phyloP scores from a whole-genome alignment of 768 basidiomycete species.

The Multifurca ochricompacta region DNA sequence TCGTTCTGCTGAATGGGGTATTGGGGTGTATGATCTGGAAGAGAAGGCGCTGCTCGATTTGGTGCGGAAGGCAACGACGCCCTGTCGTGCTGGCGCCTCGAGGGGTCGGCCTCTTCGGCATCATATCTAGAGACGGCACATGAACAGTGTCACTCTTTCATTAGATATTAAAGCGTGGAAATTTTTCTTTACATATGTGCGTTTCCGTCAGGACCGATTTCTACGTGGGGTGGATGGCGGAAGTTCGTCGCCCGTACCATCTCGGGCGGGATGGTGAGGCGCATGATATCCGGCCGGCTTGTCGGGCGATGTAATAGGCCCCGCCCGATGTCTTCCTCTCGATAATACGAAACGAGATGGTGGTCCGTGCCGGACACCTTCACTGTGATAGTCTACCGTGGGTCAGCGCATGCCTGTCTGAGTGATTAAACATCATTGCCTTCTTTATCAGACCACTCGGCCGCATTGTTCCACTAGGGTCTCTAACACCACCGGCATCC shows the following conservation, averaged over 20 bases:
- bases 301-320: slow-evolving; percentile 67
- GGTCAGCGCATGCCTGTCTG: slow-evolving; percentile 1
- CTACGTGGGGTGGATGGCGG: slow-evolving; percentile 74
- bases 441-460: slow-evolving; percentile 73
- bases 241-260: slow-evolving; percentile 78
- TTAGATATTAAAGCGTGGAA: not conserved
- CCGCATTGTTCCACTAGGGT: slow-evolving; percentile 9
- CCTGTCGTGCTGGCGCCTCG: slow-evolving; percentile 18
- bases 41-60: not conserved
- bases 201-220: slow-evolving; percentile 62
- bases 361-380: slow-evolving; percentile 71
- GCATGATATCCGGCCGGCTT: slow-evolving; percentile 61
- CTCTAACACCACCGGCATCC: slow-evolving; percentile 21
- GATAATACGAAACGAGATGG: slow-evolving; percentile 81
- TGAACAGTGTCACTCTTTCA: not conserved
- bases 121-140: slow-evolving; percentile 19
- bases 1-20: slow-evolving; percentile 12
- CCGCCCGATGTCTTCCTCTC: slow-evolving; percentile 64
- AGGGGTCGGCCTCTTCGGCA: slow-evolving; percentile 20
- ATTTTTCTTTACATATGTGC: slow-evolving; percentile 47
- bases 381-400: slow-evolving; percentile 71
- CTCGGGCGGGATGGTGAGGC: slow-evolving; percentile 63
- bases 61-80: slow-evolving; percentile 8
- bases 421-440: slow-evolving; percentile 30
- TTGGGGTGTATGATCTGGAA: slow-evolving; percentile 7